Percentiles rank a stretch among this genome's conserved stretches.
Evolutionary conservation across 495 filamentous ascomycete genomes (phyloP).

Genomic region (Penicillium manginii): DNA sequence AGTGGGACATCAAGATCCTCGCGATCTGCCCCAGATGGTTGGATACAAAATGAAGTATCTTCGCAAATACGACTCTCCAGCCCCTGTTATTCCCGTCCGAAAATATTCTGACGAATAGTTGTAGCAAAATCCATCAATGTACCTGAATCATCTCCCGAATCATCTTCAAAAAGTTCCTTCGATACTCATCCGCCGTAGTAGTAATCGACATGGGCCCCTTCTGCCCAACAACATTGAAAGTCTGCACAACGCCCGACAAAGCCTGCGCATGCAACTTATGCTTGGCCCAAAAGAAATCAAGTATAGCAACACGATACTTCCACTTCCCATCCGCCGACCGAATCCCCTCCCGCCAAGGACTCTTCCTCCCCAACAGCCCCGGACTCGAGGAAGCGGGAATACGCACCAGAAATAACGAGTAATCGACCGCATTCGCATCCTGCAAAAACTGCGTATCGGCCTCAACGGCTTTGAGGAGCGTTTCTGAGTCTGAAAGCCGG

Average conservation of each 20-base stretch:
- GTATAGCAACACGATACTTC: slow-evolving; percentile 62
- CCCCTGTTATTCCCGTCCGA: background rate
- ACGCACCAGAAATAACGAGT: slow-evolving; percentile 68
- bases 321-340: slow-evolving; percentile 62
- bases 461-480: slow-evolving; percentile 52
- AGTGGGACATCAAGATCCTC: background rate
- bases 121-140: slow-evolving; percentile 25
- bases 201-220: slow-evolving; percentile 74
- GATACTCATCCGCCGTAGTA: slow-evolving; percentile 66
- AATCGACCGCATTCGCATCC: slow-evolving; percentile 66
- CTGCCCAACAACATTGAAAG: slow-evolving; percentile 60
- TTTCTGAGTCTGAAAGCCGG: slow-evolving; percentile 48
- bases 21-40: no score
- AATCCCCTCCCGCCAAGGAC: slow-evolving; percentile 60
- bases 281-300: slow-evolving; percentile 76
- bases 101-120: no score
- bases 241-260: slow-evolving; percentile 62
- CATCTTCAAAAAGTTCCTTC: slow-evolving; percentile 66
- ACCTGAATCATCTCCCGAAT: slow-evolving; percentile 58
- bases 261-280: slow-evolving; percentile 64
- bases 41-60: no score
- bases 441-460: slow-evolving; percentile 63
- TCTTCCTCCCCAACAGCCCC: slow-evolving; percentile 28
- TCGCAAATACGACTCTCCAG: background rate
- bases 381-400: slow-evolving; percentile 47